phyloP scores from a whole-genome alignment of 306 rosid species.

The Datisca glomerata region DNA sequence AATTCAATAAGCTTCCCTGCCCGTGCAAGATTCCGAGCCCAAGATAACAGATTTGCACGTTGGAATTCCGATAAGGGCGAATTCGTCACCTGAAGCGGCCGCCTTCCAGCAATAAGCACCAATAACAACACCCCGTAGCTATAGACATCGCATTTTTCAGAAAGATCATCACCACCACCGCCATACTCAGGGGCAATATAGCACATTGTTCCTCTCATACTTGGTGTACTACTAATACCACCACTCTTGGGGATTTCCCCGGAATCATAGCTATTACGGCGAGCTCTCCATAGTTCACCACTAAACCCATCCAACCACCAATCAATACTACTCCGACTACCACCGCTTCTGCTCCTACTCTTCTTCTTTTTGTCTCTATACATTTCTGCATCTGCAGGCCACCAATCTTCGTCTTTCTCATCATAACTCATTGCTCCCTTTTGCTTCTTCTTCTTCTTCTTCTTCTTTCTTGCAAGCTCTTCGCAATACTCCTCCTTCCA shows the following conservation, averaged over 20 bases:
- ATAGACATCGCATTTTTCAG: conserved; percentile 83
- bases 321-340: conserved; percentile 47
- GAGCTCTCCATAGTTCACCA: conserved; percentile 45
- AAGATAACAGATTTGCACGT: conserved; percentile 72
- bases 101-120: conserved; percentile 76
- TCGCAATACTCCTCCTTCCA: conserved; percentile 86
- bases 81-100: conserved; percentile 81
- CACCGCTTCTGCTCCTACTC: conserved; percentile 36
- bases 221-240: conserved; percentile 90
- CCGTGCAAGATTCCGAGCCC: conserved; percentile 86
- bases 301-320: conserved; percentile 86
- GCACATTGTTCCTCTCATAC: conserved; percentile 93
- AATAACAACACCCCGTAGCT: conserved; percentile 78
- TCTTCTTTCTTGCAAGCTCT: conserved; percentile 48
- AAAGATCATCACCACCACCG: conserved; percentile 60
- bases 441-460: conserved; percentile 41
- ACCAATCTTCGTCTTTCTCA: conserved; percentile 38
- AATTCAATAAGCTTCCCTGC: conserved; percentile 73
- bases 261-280: conserved; percentile 52
- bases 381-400: conserved; percentile 50
- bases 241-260: conserved; percentile 83
- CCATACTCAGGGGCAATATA: conserved; percentile 94
- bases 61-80: conserved; percentile 79
- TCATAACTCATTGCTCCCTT: conserved; percentile 29
- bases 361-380: conserved; percentile 41